Conservation (phyloP, 2,329 filamentous ascomycete species). For the Decorospora gaudefroyi region DNA sequence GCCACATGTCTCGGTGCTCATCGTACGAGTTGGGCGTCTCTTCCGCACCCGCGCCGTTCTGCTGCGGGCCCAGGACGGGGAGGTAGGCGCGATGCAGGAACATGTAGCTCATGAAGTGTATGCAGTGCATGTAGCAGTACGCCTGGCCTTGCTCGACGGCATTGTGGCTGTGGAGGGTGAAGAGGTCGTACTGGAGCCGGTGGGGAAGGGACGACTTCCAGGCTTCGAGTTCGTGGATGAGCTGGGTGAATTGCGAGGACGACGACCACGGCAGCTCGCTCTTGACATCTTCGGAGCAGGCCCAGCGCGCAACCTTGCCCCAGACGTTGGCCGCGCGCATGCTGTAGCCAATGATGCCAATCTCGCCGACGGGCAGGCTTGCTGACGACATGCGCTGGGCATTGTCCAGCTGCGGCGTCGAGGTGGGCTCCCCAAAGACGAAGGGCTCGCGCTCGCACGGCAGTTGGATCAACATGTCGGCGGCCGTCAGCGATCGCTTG, state of each 20-base stretch:
- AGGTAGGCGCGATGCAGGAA: constrained; percentile 50
- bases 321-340: constrained; percentile 49
- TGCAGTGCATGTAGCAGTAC: constrained; percentile 51
- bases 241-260: constrained; percentile 44
- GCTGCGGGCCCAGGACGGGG: constrained; percentile 45
- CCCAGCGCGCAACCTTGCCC: constrained; percentile 50
- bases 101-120: constrained; percentile 51
- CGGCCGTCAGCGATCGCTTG: constrained; percentile 42
- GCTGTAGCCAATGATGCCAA: constrained; percentile 49
- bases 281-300: constrained; percentile 46
- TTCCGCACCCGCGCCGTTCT: constrained; percentile 32
- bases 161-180: constrained; percentile 48
- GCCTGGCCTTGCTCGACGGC: constrained; percentile 50
- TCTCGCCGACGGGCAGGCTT: constrained; percentile 37
- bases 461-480: constrained; percentile 48
- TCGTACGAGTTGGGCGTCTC: constrained; percentile 41
- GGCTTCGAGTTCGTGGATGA: constrained; percentile 42
- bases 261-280: constrained; percentile 46
- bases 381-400: constrained; percentile 37
- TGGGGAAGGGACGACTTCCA: constrained; percentile 46
- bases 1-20: constrained; percentile 44
- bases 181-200: constrained; percentile 47
- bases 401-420: constrained; percentile 43
- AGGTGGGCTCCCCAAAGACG: constrained; percentile 47
- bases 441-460: constrained; percentile 49